Base-by-base conservation (phyloP, 208 protist genomes). In the Naegleria fowleri region DNA sequence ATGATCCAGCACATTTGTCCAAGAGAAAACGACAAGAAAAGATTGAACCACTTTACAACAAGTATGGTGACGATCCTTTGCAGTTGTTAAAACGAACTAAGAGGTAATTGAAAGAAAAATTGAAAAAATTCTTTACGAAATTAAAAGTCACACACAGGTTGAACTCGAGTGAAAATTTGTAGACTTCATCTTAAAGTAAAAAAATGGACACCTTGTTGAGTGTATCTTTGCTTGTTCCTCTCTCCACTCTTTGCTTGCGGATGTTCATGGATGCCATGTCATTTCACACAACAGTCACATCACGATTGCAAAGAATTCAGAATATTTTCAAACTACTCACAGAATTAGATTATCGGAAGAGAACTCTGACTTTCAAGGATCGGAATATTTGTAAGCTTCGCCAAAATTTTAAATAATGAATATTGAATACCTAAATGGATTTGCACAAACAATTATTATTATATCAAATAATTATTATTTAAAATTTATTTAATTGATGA, bases 41-140 rank as follows among this genome's bases (percentile, higher is more conserved):
- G 59, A 93, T 96, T 83, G 94, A 96, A 90, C 94, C 94, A 58
- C 52, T 96, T 16, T 95, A 79, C n/a, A 92, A 95, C 59, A 96
- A 94, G 87, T 95, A 94, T 86, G 55, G 84, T 39, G 94, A 93
- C n/a, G 67, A 79, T 79, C 67, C 67, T 15, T 33, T 79, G 1
- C 16, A 79, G n/a, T 36, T 79, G 9, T 33, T 79, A 36, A 79
- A 79, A 33, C 16, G 29, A 79, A 79, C 29, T 36, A 79, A 79
- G 55, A 67, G 55, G 22, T 67, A 67, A 67, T 22, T 29, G 19
- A 67, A 67, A 67, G 19, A 67, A 67, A n/a, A n/a, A n/a, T n/a
- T n/a, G n/a, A n/a, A n/a, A n/a, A n/a, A n/a, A n/a, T n/a, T n/a
- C n/a, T n/a, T n/a, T n/a, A n/a, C n/a, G n/a, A n/a, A n/a, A n/a